Conservation (phyloP, 78 protist genomes). For the Diacronema lutheri region DNA sequence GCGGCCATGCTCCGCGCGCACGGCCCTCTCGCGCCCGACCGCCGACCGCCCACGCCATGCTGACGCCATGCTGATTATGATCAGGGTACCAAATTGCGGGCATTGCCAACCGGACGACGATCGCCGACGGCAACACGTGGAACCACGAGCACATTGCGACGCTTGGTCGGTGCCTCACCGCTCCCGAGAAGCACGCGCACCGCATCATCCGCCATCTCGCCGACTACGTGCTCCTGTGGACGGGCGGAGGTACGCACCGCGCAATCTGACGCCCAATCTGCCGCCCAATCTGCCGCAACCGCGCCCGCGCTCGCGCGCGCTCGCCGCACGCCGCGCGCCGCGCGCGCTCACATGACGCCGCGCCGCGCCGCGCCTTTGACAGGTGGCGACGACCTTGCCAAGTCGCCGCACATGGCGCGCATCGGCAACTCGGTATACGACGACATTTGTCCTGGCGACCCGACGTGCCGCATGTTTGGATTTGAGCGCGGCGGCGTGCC, state of each 20-base stretch:
- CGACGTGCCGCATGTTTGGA: conserved; percentile 16
- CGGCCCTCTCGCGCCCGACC: too few species aligned
- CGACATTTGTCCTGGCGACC: conserved; percentile 1
- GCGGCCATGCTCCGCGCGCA: too few species aligned
- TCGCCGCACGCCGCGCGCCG: too few species aligned
- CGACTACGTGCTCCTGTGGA: conserved; percentile 31
- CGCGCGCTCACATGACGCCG: too few species aligned
- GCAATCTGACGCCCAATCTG: too few species aligned
- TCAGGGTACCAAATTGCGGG: conserved; percentile 19
- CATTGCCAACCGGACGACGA: conserved; percentile 17
- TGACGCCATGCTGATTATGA: too few species aligned
- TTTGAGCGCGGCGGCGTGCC: conserved; percentile 12
- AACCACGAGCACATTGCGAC: conserved; percentile 51
- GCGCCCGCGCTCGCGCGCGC: too few species aligned
- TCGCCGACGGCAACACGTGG: conserved; percentile 59
- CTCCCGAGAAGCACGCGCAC: conserved; percentile 2
- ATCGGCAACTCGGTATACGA: conserved; percentile 21
- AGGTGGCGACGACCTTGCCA: conserved; percentile 31
- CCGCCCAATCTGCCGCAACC: too few species aligned
- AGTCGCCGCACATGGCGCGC: conserved; percentile 30
- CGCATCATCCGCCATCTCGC: conserved; percentile 2
- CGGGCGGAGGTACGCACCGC: neutral
- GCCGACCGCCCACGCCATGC: too few species aligned
- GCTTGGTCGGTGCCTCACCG: conserved; percentile 19
- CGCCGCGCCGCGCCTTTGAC: too few species aligned